phyloP scores from a whole-genome alignment of 495 filamentous ascomycete genomes.

The Hyaloscypha hepaticicola region DNA sequence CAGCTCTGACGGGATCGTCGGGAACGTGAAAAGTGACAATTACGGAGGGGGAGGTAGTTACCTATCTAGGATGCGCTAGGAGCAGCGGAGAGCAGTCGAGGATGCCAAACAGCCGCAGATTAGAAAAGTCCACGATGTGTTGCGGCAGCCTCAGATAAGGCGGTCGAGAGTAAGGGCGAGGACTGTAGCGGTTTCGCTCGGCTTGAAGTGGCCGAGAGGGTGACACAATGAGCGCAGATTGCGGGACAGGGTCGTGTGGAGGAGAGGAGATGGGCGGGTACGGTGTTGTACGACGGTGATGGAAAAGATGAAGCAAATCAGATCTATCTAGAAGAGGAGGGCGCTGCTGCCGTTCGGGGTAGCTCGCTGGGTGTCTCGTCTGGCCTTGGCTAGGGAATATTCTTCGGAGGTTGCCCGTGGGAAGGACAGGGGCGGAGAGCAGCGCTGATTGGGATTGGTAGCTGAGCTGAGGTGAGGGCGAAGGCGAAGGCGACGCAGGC shows the following conservation, averaged over 20 bases:
- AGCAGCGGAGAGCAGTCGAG: conserved; percentile 18
- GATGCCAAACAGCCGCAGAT: conserved; percentile 19
- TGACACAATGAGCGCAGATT: conserved; percentile 22
- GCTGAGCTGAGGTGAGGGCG: neutral
- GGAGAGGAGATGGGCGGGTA: conserved; percentile 19
- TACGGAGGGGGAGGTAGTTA: conserved; percentile 12
- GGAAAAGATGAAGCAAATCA: conserved; percentile 9
- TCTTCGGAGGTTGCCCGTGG: conserved; percentile 12
- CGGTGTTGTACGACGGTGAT: conserved; percentile 29
- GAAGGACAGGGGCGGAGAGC: neutral
- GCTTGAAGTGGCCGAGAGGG: conserved; percentile 26
- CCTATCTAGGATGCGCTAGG: conserved; percentile 21
- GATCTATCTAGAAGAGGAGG: neutral
- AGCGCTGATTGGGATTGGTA: neutral
- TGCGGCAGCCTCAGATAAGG: conserved; percentile 30
- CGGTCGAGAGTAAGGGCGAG: conserved; percentile 25
- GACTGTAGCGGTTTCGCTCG: conserved; percentile 24
- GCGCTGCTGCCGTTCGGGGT: neutral
- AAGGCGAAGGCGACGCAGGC: neutral
- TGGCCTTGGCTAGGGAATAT: neutral
- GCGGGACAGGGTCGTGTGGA: conserved; percentile 29
- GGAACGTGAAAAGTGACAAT: conserved; percentile 18
- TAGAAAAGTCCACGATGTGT: conserved; percentile 20
- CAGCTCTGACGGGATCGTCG: conserved; percentile 17
- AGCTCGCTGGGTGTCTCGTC: neutral